phyloP scores from a whole-genome alignment of 345 rosid species.

The Eucalyptus sp. region DNA sequence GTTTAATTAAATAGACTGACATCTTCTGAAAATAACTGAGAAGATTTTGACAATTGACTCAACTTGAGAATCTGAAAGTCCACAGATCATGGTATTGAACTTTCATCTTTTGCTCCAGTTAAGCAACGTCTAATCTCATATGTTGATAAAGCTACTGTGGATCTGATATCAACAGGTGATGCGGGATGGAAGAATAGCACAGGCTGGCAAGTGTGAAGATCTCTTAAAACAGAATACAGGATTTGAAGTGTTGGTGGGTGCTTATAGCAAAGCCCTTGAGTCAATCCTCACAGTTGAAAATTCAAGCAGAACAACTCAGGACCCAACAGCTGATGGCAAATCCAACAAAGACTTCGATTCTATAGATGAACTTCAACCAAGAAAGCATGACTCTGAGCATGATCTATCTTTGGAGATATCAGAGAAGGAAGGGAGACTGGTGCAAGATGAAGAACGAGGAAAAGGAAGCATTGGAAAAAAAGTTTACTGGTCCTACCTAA shows the following conservation, averaged over 20 bases:
- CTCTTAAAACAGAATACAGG: slow-evolving; percentile 72
- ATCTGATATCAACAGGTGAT: slow-evolving; percentile 42
- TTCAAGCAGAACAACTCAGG: slow-evolving; percentile 35
- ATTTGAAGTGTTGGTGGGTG: slow-evolving; percentile 85
- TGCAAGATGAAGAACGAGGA: slow-evolving; percentile 89
- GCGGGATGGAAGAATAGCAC: slow-evolving; percentile 80
- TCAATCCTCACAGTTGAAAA: slow-evolving; percentile 58
- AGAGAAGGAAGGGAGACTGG: slow-evolving; percentile 63
- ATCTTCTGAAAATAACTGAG: not conserved
- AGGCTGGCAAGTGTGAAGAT: slow-evolving; percentile 67
- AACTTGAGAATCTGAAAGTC: not conserved
- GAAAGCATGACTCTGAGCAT: slow-evolving; percentile 41
- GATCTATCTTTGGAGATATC: slow-evolving; percentile 40
- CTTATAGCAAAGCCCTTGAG: slow-evolving; percentile 68
- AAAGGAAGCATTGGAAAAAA: slow-evolving; percentile 83
- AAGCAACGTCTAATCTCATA: not conserved
- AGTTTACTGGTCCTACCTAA: slow-evolving; percentile 73
- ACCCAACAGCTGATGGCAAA: slow-evolving; percentile 15
- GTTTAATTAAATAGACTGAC: not conserved
- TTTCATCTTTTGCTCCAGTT: not conserved
- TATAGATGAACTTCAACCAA: slow-evolving; percentile 14
- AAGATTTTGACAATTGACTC: not conserved
- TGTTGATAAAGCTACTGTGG: not conserved
- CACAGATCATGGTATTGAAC: not conserved
- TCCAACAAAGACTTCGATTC: slow-evolving; percentile 18